Conservation (phyloP, 768 basidiomycete species). For the Suillus americanus region DNA sequence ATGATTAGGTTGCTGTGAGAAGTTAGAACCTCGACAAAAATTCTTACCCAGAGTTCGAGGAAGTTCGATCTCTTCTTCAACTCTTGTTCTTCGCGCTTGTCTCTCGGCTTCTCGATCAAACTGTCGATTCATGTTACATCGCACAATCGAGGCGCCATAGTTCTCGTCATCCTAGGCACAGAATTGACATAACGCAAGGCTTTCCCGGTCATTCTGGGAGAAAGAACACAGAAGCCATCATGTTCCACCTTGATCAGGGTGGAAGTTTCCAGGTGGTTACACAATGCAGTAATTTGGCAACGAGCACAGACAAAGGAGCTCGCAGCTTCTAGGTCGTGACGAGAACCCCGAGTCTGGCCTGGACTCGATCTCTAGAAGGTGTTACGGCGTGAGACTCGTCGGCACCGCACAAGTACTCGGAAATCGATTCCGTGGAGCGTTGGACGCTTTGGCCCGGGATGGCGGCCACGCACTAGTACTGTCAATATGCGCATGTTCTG, state of each 20-base stretch:
- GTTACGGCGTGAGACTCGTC: background rate
- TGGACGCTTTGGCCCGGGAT: too few species aligned
- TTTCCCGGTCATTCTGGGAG: background rate
- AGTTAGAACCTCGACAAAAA: background rate
- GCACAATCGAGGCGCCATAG: background rate
- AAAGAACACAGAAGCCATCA: background rate
- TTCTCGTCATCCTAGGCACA: background rate
- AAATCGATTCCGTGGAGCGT: background rate
- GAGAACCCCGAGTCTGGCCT: background rate
- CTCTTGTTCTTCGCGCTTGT: background rate
- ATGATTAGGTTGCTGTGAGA: background rate
- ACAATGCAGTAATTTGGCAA: background rate
- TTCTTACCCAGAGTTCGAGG: background rate
- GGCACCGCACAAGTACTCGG: background rate
- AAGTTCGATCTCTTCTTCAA: background rate
- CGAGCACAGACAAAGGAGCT: background rate
- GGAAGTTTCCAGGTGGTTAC: background rate
- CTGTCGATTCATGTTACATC: background rate
- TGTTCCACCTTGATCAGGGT: background rate
- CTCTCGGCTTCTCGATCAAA: background rate
- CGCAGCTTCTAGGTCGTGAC: conserved; percentile 15
- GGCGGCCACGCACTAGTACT: too few species aligned
- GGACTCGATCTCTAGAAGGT: background rate
- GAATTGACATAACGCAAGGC: background rate
- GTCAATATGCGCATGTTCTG: background rate